Evolutionary conservation across 805 yeast species (phyloP).

Genomic region (Ogataea thermomethanolica): DNA sequence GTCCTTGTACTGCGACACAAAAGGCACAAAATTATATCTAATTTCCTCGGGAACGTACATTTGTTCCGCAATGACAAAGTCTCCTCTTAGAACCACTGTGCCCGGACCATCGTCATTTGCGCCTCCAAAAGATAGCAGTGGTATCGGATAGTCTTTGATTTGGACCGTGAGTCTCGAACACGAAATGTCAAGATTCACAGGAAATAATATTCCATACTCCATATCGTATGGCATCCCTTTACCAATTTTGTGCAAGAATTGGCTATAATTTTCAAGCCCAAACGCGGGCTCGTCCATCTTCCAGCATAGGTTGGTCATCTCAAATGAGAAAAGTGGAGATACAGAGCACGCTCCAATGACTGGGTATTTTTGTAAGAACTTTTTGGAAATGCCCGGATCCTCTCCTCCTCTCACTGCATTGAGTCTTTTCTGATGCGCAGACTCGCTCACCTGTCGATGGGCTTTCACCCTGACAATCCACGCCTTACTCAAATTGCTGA

Average conservation of each 20-base stretch:
- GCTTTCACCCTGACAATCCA: conserved; percentile 30
- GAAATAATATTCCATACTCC: conserved; percentile 52
- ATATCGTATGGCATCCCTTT: conserved; percentile 52
- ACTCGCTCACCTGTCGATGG: conserved; percentile 4
- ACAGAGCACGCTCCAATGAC: conserved; percentile 30
- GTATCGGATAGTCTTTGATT: conserved; percentile 55
- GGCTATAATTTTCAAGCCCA: conserved; percentile 46
- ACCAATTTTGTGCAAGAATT: conserved; percentile 39
- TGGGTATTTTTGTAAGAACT: conserved; percentile 28
- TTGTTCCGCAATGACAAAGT: conserved; percentile 57
- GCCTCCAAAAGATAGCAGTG: conserved; percentile 48
- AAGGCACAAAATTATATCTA: conserved; percentile 47
- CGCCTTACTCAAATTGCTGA: conserved; percentile 30
- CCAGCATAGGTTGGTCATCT: conserved; percentile 47
- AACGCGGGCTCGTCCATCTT: conserved; percentile 49
- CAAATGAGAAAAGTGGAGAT: conserved; percentile 53
- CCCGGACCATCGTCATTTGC: conserved; percentile 40
- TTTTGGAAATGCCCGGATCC: conserved; percentile 28
- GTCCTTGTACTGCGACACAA: conserved; percentile 36
- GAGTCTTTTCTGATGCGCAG: conserved; percentile 3
- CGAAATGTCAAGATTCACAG: conserved; percentile 43
- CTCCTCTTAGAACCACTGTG: conserved; percentile 39
- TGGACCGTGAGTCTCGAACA: conserved; percentile 42
- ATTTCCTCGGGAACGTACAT: conserved; percentile 48
- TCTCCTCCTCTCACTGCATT: conserved; percentile 13